These are phyloP conservation scores for Fusarium solani-melongenae DNA, from an alignment of 2,329 filamentous ascomycete genomes.

Conservation along the genomic window DNA sequence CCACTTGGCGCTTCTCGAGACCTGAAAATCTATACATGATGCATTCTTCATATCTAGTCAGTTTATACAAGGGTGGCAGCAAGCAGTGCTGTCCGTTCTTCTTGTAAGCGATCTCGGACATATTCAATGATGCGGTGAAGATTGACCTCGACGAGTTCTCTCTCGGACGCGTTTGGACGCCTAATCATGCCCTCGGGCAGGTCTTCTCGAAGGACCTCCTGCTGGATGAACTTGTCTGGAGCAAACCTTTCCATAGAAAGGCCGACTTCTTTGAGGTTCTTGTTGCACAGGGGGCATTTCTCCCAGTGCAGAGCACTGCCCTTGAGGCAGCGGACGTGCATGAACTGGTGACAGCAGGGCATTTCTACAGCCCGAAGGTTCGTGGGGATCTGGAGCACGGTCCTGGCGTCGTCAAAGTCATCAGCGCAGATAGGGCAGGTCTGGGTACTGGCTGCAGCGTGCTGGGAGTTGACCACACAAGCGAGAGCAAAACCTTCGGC, in stretches of 20 bases:
- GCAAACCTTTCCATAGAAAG: neutral
- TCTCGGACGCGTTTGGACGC: neutral
- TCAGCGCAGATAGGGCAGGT: constrained; percentile 18
- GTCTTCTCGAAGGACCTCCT: neutral
- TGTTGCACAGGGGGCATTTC: constrained; percentile 18
- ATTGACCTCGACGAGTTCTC: neutral
- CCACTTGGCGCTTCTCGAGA: constrained; percentile 1
- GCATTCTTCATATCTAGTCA: neutral
- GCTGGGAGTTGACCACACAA: neutral
- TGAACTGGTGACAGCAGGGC: constrained; percentile 17
- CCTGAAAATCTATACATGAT: neutral
- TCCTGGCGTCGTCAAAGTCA: neutral
- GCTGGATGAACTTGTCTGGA: neutral
- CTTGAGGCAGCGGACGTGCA: constrained; percentile 28
- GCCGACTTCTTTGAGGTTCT: neutral
- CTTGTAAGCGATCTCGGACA: neutral
- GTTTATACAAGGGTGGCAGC: neutral
- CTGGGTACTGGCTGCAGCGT: neutral
- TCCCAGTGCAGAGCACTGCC: neutral
- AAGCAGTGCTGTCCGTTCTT: neutral
- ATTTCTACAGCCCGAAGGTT: constrained; percentile 5
- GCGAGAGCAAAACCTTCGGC: neutral
- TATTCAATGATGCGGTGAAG: neutral
- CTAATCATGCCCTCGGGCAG: neutral
- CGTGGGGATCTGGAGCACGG: neutral